Evolutionary conservation across 2,329 filamentous ascomycete genomes (phyloP).

Genomic region (Didymella lethalis): DNA sequence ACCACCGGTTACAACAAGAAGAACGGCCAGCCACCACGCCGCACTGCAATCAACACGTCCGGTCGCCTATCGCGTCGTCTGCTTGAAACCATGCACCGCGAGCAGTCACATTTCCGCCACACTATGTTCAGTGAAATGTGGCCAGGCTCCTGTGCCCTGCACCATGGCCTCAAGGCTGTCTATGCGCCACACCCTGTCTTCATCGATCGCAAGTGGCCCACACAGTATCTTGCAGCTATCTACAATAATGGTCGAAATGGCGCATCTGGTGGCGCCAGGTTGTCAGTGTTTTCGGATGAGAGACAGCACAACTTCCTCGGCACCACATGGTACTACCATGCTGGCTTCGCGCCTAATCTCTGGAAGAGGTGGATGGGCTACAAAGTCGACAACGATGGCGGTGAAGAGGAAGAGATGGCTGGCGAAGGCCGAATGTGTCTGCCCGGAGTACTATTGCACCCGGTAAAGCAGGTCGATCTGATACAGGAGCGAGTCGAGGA

Average conservation of each 20-base stretch:
- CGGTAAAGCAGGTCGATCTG: conserved; percentile 60
- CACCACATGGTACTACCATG: conserved; percentile 63
- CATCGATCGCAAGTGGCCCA: conserved; percentile 64
- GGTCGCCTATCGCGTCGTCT: conserved; percentile 72
- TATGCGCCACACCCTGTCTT: conserved; percentile 68
- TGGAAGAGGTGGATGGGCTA: conserved; percentile 66
- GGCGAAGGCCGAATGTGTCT: conserved; percentile 60
- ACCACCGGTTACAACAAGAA: conserved; percentile 71
- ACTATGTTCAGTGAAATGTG: conserved; percentile 85
- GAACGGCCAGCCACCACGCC: conserved; percentile 67
- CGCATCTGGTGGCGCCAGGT: conserved; percentile 58
- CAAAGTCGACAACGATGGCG: conserved; percentile 60
- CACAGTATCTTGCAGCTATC: conserved; percentile 61
- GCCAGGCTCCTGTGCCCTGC: conserved; percentile 72
- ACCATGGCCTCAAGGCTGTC: conserved; percentile 80
- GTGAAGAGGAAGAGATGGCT: conserved; percentile 53
- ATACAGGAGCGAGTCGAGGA: conserved; percentile 52
- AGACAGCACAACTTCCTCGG: conserved; percentile 63
- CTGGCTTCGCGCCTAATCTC: conserved; percentile 61
- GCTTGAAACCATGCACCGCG: conserved; percentile 76
- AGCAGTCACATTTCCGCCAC: conserved; percentile 72
- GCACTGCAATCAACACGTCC: conserved; percentile 75
- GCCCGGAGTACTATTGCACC: conserved; percentile 58
- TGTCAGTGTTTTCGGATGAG: conserved; percentile 59
- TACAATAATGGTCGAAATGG: conserved; percentile 65